Conservation (phyloP, 768 basidiomycete species). For the Tricholoma sp. region DNA sequence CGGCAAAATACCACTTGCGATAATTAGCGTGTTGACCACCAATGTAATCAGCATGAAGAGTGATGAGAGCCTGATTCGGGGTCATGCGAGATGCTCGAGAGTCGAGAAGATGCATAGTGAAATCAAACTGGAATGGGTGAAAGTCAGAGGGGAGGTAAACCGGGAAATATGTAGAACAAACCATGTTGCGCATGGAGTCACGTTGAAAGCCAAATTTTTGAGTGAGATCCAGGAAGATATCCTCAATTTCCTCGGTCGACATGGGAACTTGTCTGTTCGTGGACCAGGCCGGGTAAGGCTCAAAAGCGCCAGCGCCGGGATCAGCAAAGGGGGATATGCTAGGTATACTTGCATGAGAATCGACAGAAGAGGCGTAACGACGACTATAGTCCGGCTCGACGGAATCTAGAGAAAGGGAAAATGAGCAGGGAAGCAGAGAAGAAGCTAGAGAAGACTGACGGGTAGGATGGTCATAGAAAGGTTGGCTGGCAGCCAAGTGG, state of each 20-base stretch:
- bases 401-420: conserved; percentile 12
- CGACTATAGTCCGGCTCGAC: conserved; percentile 33
- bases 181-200: conserved; percentile 95
- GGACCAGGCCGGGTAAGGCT: conserved; percentile 95
- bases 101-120: conserved; percentile 96
- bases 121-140: conserved; percentile 69
- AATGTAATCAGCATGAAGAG: conserved; percentile 97
- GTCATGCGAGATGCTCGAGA: conserved; percentile 98
- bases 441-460: neutral
- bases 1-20: conserved; percentile 99
- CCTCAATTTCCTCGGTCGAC: conserved; percentile 97
- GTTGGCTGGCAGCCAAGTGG: conserved; percentile 44
- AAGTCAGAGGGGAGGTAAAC: conserved; percentile 10
- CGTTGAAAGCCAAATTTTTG: conserved; percentile 99
- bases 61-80: conserved; percentile 91
- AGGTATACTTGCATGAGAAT: conserved; percentile 55
- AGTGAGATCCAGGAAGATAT: conserved; percentile 95
- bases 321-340: conserved; percentile 58
- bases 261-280: conserved; percentile 91
- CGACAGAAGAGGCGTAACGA: conserved; percentile 53
- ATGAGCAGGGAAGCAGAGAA: conserved; percentile 6
- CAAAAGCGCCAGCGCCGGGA: conserved; percentile 42
- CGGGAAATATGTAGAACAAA: conserved; percentile 24
- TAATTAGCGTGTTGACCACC: conserved; percentile 99
- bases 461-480: conserved; percentile 25